Evolutionary conservation across 257 asterid genomes (phyloP), one percentile per base, ranked within the genome.

Genomic region (Solanum etuberosum): DNA sequence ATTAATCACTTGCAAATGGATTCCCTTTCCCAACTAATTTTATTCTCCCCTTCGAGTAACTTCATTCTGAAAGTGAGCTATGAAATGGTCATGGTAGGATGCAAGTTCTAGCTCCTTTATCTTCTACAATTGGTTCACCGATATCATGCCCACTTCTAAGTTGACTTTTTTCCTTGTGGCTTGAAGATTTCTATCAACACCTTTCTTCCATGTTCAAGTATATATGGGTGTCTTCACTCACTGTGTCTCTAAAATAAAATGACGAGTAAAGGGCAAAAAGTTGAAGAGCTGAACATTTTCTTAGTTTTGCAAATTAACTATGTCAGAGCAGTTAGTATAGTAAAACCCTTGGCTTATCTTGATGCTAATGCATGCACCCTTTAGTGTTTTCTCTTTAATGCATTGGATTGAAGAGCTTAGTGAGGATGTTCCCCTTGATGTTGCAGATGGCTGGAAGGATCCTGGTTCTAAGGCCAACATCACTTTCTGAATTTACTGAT

Each of bases 361-460:
- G 81, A 72, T 72, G 48, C 29, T 72, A 23, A 35, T 72, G 81
- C 48, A 9, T 72, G 42, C 46, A 43, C 23, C 29, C 81, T 35
- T 72, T 35, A 72, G 46, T 72, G 46, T 72, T 34, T 72, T 72
- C 29, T 72, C 29, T 35, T 20, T 72, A 72, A 72, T 20, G 48
- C 29, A 20, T 72, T 35, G 46, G 80, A 6, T 83, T 35, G 65
- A 43, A 38, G 42, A 27, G 77, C 40, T 37, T 40, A 76, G 70
- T 57, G 65, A 59, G 35, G 23, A 70, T 54, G 16, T 65, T 86
- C 37, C 57, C 59, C 46, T 81, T 73, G 85, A 80, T 51, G 71
- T 91, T 88, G 83, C 95, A 95, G 98, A 94, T 95, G 98, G 97
- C 98, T 80, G 98, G 98, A 85, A 90, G 98, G 91, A 91, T 95